Conservation (phyloP, 208 protist species). For the Acanthamoeba culbertsoni region DNA sequence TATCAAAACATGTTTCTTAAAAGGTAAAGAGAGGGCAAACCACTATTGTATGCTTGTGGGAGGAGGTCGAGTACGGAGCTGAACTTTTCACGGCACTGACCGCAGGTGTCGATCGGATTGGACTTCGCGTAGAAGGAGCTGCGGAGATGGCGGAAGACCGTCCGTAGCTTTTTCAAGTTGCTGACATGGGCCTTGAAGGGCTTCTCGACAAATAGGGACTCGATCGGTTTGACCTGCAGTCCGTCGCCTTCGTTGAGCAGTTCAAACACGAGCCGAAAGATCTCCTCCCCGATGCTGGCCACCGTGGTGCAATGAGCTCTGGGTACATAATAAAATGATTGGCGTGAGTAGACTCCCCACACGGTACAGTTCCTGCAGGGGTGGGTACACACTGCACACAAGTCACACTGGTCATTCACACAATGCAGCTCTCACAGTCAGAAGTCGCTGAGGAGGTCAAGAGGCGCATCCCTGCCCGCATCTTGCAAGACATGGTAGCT, state of each 20-base stretch:
- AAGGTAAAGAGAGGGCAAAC: too few relatives aligned
- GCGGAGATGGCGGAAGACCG: not conserved
- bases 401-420: not conserved
- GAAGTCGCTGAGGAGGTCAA: not conserved
- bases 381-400: not conserved
- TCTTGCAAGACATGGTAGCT: not conserved
- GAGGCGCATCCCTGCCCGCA: not conserved
- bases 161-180: not conserved
- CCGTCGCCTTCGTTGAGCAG: not conserved
- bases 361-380: not conserved
- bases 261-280: not conserved
- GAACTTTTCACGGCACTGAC: too few relatives aligned
- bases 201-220: not conserved
- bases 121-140: not conserved
- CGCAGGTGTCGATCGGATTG: too few relatives aligned
- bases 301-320: not conserved
- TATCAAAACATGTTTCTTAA: too few relatives aligned
- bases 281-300: not conserved
- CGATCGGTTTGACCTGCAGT: not conserved
- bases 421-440: not conserved
- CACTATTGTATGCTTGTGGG: too few relatives aligned
- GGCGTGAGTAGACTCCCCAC: not conserved
- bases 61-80: too few relatives aligned
- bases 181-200: not conserved
- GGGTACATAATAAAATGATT: not conserved